Evolutionary conservation across 176 grass and related monocot genomes (phyloP), one percentile per base, ranked within the genome.

Genomic region (Cymbopogon citratus): DNA sequence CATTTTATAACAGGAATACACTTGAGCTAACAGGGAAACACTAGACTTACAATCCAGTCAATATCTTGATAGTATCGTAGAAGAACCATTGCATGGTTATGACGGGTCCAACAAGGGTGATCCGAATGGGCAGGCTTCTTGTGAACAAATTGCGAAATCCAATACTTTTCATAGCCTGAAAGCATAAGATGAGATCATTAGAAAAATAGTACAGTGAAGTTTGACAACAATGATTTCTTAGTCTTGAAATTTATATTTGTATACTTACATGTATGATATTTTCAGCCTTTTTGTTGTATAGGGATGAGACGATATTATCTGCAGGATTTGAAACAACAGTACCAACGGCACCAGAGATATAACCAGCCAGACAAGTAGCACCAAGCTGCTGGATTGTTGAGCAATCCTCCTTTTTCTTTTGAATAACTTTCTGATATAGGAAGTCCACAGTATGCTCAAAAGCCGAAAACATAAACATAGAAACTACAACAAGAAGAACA

Each of bases 21-120:
- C 19, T 31, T 35, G 3, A 33, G 23, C 13, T 49, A 56, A 73
- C 21, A 56, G 24, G 60, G 40, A 66, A 78, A 67, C 13, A 40
- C 28, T 24, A 87, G 62, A 95, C 96, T 93, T 91, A 99, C 96
- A 95, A 80, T 85, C 96, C 89, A 78, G 87, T 93, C 40, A 95
- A 81, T 82, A 95, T 71, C 85, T 99, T 99, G 81, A 93, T 99
- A 34, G 85, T 89, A 70, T 99, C 92, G 26, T 99, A 99, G 73
- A 93, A 93, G 89, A 99, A 95, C 96, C 92, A 99, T 71, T 99
- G 96, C 92, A 99, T 86, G 35, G 89, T 95, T 83, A 95, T 80
- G 62, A 99, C 91, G 0, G 92, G 96, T 62, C 96, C 96, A 48
- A 93, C 92, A 75, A 99, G 90, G 13, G 92, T 90, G 59, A 99